These are phyloP conservation scores for Neofusicoccum laricinum DNA, from an alignment of 2,329 filamentous ascomycete species.

Conservation along the genomic window DNA sequence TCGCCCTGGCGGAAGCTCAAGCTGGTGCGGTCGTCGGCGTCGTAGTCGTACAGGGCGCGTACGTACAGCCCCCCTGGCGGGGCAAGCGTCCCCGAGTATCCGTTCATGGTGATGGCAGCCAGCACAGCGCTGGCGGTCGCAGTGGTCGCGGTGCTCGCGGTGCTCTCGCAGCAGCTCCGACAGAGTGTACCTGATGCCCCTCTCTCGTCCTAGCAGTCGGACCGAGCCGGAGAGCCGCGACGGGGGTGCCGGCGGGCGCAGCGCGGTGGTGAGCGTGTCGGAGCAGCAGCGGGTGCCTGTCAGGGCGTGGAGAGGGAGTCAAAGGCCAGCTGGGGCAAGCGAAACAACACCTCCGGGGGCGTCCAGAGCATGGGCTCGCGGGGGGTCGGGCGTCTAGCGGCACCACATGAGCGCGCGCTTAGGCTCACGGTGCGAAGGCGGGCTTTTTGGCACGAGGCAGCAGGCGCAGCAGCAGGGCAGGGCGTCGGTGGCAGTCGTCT, in stretches of 20 bases:
- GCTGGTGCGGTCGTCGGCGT: conserved; percentile 94
- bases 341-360: conserved; percentile 18
- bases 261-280: conserved; percentile 6
- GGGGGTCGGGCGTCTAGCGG: conserved; percentile 13
- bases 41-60: conserved; percentile 94
- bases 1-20: conserved; percentile 96
- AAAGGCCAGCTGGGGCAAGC: conserved; percentile 17
- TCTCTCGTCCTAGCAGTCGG: conserved; percentile 15
- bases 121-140: conserved; percentile 19
- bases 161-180: conserved; percentile 1
- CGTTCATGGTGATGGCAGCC: conserved; percentile 43
- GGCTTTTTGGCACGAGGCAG: not conserved
- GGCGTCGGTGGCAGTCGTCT: conserved; percentile 7
- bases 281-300: not conserved
- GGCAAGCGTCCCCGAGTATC: conserved; percentile 48
- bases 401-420: conserved; percentile 15
- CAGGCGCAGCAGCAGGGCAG: conserved; percentile 6
- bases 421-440: conserved; percentile 5
- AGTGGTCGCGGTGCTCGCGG: conserved; percentile 16
- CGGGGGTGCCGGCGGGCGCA: conserved; percentile 1
- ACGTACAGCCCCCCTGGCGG: conserved; percentile 72
- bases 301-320: conserved; percentile 9
- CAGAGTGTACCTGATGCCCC: conserved; percentile 10
- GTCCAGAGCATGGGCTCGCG: conserved; percentile 18
- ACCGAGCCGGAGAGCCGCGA: conserved; percentile 15